Base-by-base conservation (phyloP, 1,284 basidiomycete genomes). In the Lentinula novae-zelandiae region DNA sequence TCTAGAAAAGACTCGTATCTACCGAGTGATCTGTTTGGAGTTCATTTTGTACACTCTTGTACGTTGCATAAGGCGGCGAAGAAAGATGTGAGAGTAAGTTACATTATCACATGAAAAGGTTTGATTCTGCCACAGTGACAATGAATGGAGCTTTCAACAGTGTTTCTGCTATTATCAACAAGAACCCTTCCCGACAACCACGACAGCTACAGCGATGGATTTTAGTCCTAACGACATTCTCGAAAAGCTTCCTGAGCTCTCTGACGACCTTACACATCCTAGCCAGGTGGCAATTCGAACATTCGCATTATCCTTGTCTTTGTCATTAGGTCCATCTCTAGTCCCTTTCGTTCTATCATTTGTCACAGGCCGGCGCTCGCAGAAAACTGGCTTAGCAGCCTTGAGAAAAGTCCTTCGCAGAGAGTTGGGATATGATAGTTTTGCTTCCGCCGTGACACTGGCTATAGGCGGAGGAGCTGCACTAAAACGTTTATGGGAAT, bases 261-360 rank as follows among this genome's bases (percentile, higher is more conserved):
- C 76, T 5, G 69, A 72, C 46, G 71, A 77, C 53, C 68, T 73
- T 6, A 68, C 68, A n/a, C 85, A 87, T 65, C 85, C 86, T 8
- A 66, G 78, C n/a, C 84, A 83, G 62, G 76, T 89, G 44, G 79
- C 84, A 0, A 69, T 86, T 31, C 80, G 89, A 62, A 87, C 90
- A 0, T 91, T 92, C n/a, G 78, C 83, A 0, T 75, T 89, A 17
- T 83, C 82, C 1, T 77, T 91, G n/a, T 83, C 84, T 1, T 77
- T 91, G 17, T 83, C 84, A 1, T 76, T 90, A 12, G 82, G 82
- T 1, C 89, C 90, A 0, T 78, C 82, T 2, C 71, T 90, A 8
- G 64, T 89, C 2, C 82, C 84, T 0, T 76, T 86, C 62, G 36
- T 83, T 13, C 70, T 75, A 3, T 73, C 78, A 8, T 64, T 73